phyloP scores from a whole-genome alignment of 805 yeast species.

The Wickerhamomyces alni region DNA sequence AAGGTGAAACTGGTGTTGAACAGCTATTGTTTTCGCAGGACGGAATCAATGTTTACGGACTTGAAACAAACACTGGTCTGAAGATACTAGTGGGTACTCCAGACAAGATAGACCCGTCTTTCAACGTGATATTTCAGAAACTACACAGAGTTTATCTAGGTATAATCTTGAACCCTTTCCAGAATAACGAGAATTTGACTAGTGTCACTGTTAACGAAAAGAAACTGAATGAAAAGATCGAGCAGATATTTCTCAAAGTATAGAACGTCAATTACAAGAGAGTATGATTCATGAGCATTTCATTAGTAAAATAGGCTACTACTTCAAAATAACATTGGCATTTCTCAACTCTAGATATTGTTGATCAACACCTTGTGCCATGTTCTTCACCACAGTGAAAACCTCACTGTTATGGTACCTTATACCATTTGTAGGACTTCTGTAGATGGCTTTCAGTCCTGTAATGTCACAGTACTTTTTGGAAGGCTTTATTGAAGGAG shows the following conservation, averaged over 20 bases:
- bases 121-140: conserved; percentile 27
- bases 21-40: conserved; percentile 57
- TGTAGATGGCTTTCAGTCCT: conserved; percentile 76
- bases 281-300: too few species aligned
- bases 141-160: conserved; percentile 51
- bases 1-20: conserved; percentile 32
- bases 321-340: conserved; percentile 79
- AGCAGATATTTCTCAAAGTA: conserved; percentile 3
- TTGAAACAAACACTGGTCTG: conserved; percentile 61
- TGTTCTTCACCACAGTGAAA: conserved; percentile 64
- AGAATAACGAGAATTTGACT: conserved; percentile 17
- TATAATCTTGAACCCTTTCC: conserved; percentile 60
- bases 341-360: conserved; percentile 82
- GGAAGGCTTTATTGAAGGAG: conserved; percentile 78
- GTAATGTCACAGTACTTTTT: conserved; percentile 92
- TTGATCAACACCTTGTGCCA: conserved; percentile 91
- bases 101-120: conserved; percentile 23
- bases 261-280: too few species aligned
- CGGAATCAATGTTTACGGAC: conserved; percentile 60
- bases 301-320: too few species aligned
- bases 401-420: conserved; percentile 82
- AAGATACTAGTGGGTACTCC: conserved; percentile 56
- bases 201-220: conserved; percentile 22
- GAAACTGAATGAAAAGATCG: conserved; percentile 10
- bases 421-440: conserved; percentile 65